Percentiles rank a stretch among this genome's conserved stretches.
These are phyloP conservation scores for Malassezia dermatis DNA, from an alignment of 1,284 basidiomycete genomes.

Conservation along the genomic window DNA sequence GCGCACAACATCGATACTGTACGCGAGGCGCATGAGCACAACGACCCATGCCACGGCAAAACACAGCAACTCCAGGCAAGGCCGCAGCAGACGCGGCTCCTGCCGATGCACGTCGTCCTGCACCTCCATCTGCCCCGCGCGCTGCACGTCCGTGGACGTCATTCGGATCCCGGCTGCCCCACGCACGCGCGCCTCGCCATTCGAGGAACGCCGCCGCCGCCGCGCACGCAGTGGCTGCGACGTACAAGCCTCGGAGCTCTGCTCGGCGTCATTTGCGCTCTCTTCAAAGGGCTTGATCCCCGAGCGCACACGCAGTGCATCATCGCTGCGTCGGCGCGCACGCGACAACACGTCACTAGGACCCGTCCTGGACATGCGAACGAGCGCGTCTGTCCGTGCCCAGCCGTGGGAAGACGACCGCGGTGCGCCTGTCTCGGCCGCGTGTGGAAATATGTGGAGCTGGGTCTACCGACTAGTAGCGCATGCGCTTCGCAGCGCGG, in stretches of 20 bases:
- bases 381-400: not conserved
- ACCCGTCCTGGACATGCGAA: not conserved
- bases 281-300: not conserved
- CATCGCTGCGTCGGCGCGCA: not conserved
- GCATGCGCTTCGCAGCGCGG: constrained; percentile 12
- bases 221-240: not conserved
- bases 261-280: constrained; percentile 12
- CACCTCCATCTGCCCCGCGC: not conserved
- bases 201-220: not conserved
- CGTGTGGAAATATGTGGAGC: not conserved
- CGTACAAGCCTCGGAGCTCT: constrained; percentile 2
- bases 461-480: constrained; percentile 2
- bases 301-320: not conserved
- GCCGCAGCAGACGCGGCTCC: not conserved
- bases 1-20: not conserved
- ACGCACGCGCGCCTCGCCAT: not conserved
- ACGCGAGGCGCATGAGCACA: not conserved
- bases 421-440: not conserved
- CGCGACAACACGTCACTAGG: not conserved
- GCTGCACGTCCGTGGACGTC: not conserved
- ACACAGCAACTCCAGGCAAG: not conserved
- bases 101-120: not conserved
- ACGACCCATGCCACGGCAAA: not conserved
- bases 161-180: not conserved
- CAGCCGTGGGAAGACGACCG: not conserved